These are phyloP conservation scores for Colletotrichum godetiae DNA, from an alignment of 2,329 filamentous ascomycete species.

Conservation along the genomic window DNA sequence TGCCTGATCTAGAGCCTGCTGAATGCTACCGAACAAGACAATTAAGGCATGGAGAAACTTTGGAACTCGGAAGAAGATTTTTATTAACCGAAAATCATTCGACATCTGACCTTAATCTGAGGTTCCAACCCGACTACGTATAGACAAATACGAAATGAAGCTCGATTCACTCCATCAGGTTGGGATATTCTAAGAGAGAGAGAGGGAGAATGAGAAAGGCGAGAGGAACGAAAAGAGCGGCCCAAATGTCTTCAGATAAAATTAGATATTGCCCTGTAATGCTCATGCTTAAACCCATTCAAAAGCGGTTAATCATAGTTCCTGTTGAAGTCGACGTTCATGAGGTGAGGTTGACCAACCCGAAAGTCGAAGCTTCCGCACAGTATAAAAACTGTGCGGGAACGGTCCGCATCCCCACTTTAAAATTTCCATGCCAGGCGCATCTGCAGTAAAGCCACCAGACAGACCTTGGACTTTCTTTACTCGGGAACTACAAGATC, in stretches of 20 bases:
- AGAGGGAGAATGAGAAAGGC: too few relatives aligned
- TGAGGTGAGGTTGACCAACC: neutral
- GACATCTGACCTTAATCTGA: too few relatives aligned
- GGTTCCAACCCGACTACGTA: too few relatives aligned
- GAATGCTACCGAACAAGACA: too few relatives aligned
- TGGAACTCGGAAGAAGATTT: rapidly evolving
- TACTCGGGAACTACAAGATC: neutral
- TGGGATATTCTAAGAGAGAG: too few relatives aligned
- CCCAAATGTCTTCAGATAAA: too few relatives aligned
- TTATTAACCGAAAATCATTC: too few relatives aligned
- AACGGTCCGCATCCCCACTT: constrained; percentile 21
- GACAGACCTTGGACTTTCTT: neutral
- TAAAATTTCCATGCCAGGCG: constrained; percentile 30
- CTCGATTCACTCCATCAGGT: too few relatives aligned
- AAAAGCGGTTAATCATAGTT: neutral
- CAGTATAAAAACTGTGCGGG: constrained; percentile 7
- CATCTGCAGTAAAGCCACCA: neutral
- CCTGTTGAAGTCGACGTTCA: neutral
- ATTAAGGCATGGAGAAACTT: too few relatives aligned
- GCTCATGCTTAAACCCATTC: neutral
- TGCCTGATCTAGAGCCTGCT: too few relatives aligned
- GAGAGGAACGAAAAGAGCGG: too few relatives aligned
- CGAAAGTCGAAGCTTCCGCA: neutral
- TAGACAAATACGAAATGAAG: too few relatives aligned
- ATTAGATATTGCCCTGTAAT: neutral